A percentile compares a stretch with the other conserved stretches of the same genome.
These are phyloP conservation scores for Scutellaria barbata DNA, from an alignment of 257 asterid genomes.

Conservation along the genomic window DNA sequence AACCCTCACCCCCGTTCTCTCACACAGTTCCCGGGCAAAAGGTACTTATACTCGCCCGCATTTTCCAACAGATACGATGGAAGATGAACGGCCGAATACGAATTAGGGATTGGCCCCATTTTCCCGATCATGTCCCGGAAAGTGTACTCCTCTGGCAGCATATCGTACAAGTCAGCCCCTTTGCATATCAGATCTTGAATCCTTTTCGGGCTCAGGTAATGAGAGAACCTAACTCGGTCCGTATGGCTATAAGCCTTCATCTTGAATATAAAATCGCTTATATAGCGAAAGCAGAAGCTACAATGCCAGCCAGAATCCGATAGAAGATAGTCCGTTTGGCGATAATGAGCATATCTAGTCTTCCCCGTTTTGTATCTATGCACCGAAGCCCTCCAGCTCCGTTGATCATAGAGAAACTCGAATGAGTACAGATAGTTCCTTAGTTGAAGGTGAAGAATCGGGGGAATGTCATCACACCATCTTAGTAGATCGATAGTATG, in stretches of 20 bases:
- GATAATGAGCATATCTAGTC: slow-evolving; percentile 65
- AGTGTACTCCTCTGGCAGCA: slow-evolving; percentile 77
- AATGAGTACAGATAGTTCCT: slow-evolving; percentile 67
- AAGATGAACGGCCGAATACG: slow-evolving; percentile 64
- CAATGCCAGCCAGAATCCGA: slow-evolving; percentile 86
- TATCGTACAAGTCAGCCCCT: slow-evolving; percentile 66
- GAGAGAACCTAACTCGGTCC: slow-evolving; percentile 60
- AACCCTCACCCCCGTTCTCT: slow-evolving; percentile 53
- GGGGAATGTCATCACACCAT: slow-evolving; percentile 74
- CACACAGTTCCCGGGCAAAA: slow-evolving; percentile 65
- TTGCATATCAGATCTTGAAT: slow-evolving; percentile 63
- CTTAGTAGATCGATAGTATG: slow-evolving; percentile 62
- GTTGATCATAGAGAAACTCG: slow-evolving; percentile 51
- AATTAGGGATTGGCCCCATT: slow-evolving; percentile 72
- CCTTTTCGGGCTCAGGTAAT: slow-evolving; percentile 59
- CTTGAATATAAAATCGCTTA: slow-evolving; percentile 68
- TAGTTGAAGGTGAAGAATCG: slow-evolving; percentile 62
- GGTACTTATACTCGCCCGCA: slow-evolving; percentile 56
- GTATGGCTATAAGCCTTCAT: slow-evolving; percentile 81
- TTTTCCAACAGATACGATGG: slow-evolving; percentile 58
- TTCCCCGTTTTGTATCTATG: slow-evolving; percentile 55
- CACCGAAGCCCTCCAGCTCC: slow-evolving; percentile 76
- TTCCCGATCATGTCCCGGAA: slow-evolving; percentile 64
- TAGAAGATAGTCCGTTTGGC: slow-evolving; percentile 57
- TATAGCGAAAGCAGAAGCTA: slow-evolving; percentile 68